Percentiles rank a stretch among this genome's conserved stretches.
Conservation (phyloP, 2,329 filamentous ascomycete species). For the Thermothelomyces thermophilus region DNA sequence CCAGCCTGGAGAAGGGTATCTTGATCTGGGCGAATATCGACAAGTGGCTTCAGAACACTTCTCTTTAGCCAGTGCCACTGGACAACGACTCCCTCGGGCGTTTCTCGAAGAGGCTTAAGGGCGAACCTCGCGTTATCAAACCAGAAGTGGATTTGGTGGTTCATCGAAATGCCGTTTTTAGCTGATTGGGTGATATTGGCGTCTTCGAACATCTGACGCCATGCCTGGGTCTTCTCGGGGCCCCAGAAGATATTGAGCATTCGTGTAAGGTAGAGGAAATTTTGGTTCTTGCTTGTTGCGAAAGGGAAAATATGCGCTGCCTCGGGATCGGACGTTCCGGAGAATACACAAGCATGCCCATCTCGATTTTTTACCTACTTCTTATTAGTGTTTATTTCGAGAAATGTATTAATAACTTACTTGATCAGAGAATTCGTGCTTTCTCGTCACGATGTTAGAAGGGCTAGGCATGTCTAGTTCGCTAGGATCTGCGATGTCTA, state of each 20-base stretch:
- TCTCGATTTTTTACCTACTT: slow-evolving; percentile 2
- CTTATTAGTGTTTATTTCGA: neutral
- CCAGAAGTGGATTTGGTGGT: slow-evolving; percentile 13
- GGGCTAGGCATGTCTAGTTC: neutral
- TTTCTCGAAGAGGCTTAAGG: slow-evolving; percentile 12
- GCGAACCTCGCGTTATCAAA: slow-evolving; percentile 12
- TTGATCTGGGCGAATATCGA: neutral
- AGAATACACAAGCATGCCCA: slow-evolving; percentile 10
- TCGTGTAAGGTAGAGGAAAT: neutral
- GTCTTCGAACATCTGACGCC: neutral
- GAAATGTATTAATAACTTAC: neutral
- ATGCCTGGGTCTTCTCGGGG: slow-evolving; percentile 3
- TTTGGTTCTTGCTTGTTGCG: slow-evolving; percentile 5
- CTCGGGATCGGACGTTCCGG: slow-evolving; percentile 8
- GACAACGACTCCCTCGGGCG: neutral
- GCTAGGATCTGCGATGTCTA: neutral
- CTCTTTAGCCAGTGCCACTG: slow-evolving; percentile 15
- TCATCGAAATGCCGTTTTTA: slow-evolving; percentile 10
- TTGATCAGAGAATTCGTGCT: neutral
- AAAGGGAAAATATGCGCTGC: slow-evolving; percentile 15
- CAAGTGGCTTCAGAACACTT: neutral
- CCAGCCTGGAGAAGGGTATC: slow-evolving; percentile 3
- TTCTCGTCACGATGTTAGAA: neutral
- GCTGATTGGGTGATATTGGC: slow-evolving; percentile 3
- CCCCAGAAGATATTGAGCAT: slow-evolving; percentile 9